phyloP scores from a whole-genome alignment of 202 grass and related monocot genomes.

The Panicum hallii region DNA sequence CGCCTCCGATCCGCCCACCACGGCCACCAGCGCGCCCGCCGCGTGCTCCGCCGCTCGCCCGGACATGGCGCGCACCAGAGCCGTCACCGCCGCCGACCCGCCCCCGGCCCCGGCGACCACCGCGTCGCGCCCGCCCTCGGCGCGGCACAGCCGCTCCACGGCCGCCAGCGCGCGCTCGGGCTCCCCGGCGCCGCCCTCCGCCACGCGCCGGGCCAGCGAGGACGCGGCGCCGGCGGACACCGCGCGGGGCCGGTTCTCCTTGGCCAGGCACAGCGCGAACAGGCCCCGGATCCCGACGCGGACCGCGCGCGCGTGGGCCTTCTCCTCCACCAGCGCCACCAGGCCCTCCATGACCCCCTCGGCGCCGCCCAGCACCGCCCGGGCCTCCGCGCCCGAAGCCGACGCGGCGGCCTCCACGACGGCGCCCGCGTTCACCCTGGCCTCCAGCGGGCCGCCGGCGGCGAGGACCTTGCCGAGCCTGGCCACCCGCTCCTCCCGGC shows the following conservation, averaged over 20 bases:
- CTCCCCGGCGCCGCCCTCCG: conserved; percentile 46
- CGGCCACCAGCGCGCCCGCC: conserved; percentile 73
- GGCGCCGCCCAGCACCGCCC: conserved; percentile 55
- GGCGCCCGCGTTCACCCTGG: conserved; percentile 63
- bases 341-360: conserved; percentile 70
- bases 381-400: conserved; percentile 52
- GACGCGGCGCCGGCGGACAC: conserved; percentile 63
- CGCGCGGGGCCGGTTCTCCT: conserved; percentile 72
- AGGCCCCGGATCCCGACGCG: conserved; percentile 71
- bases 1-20: conserved; percentile 65
- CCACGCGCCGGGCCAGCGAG: conserved; percentile 60
- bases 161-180: conserved; percentile 67
- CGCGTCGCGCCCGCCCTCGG: conserved; percentile 71
- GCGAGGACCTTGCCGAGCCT: conserved; percentile 54
- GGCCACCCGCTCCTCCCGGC: conserved; percentile 46
- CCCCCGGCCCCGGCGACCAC: conserved; percentile 59
- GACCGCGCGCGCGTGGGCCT: conserved; percentile 63
- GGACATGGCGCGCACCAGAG: conserved; percentile 76
- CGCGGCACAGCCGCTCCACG: conserved; percentile 80
- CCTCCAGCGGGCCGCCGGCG: conserved; percentile 44
- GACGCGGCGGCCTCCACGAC: conserved; percentile 67
- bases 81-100: conserved; percentile 46
- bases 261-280: conserved; percentile 71
- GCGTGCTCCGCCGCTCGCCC: conserved; percentile 83
- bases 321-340: conserved; percentile 65